Base-by-base conservation (phyloP, 176 grass and related monocot species). In the Puccinellia tenuiflora region DNA sequence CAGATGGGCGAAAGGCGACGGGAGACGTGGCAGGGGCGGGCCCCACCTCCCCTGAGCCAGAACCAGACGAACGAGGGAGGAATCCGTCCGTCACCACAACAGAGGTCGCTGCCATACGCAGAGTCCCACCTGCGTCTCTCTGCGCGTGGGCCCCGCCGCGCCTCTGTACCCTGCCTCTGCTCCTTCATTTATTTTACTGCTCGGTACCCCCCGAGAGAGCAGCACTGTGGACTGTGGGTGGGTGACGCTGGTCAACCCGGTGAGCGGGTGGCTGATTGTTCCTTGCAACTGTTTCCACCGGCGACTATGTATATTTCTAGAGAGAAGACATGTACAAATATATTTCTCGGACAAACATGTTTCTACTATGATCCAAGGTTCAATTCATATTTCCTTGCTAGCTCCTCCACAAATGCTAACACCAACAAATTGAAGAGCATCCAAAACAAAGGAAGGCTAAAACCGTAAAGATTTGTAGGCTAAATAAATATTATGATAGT, bases 151-250 rank as follows among this genome's bases (percentile, higher is more conserved):
- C 66, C 81, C 81, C 1, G 1, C 16, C n/a, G n/a, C n/a, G n/a
- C 0, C 11, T 7, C 0, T 0, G 5, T n/a, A 2, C 47, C n/a
- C n/a, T n/a, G n/a, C 39, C 38, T 56, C 52, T 35, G 42, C 64
- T 48, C 28, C 51, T 31, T 6, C 60, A 35, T 47, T 79, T 79
- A 74, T 83, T 90, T 83, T 86, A 77, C 78, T 74, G 38, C 79
- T 14, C 46, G n/a, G n/a, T 0, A 5, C 74, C 68, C 66, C 79
- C 79, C 46, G 64, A 56, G 55, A 6, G 11, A 16, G n/a, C n/a
- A n/a, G 1, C 1, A 26, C 12, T 35, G 54, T 66, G 7, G 20
- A 6, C 3, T 20, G 34, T 56, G 11, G 46, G 14, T 86, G n/a
- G 2, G 38, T 16, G 26, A 6, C 20, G 6, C 3, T 0, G 31